phyloP scores from a whole-genome alignment of 306 rosid species.

The Albizia julibrissin region DNA sequence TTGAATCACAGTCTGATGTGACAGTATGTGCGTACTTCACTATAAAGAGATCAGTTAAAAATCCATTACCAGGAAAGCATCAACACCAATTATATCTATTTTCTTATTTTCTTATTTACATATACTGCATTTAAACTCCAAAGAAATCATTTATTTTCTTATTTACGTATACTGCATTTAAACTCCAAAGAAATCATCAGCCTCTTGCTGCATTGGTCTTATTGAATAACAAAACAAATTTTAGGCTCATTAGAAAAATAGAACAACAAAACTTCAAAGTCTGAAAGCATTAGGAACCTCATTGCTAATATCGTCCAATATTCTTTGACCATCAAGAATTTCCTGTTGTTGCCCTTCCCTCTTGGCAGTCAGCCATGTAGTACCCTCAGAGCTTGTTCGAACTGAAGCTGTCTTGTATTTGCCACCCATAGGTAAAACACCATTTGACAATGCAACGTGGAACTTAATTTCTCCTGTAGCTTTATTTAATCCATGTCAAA shows the following conservation, averaged over 20 bases:
- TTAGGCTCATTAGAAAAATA: constrained; percentile 5
- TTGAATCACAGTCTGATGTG: neutral
- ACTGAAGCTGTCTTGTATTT: constrained; percentile 64
- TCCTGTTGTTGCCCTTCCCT: constrained; percentile 60
- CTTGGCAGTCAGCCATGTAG: constrained; percentile 73
- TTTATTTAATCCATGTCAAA: constrained; percentile 24
- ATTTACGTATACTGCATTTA: too few species aligned
- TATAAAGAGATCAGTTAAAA: constrained; percentile 1
- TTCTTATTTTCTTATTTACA: neutral
- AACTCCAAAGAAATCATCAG: neutral
- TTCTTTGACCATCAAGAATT: constrained; percentile 63
- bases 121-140: too few species aligned
- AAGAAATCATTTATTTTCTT: neutral
- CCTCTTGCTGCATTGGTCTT: neutral
- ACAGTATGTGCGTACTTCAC: neutral
- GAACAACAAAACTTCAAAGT: neutral
- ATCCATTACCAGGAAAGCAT: constrained; percentile 4
- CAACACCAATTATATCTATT: neutral
- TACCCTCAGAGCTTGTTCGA: constrained; percentile 39
- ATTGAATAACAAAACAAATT: neutral
- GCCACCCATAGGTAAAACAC: constrained; percentile 60
- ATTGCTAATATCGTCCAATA: constrained; percentile 51
- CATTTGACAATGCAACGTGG: constrained; percentile 64
- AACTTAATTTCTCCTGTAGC: constrained; percentile 58
- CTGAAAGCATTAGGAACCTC: constrained; percentile 45